A percentile compares a stretch with the other conserved stretches of the same genome.
These are phyloP conservation scores for Penicillium parvum DNA, from an alignment of 495 filamentous ascomycete genomes.

Conservation along the genomic window DNA sequence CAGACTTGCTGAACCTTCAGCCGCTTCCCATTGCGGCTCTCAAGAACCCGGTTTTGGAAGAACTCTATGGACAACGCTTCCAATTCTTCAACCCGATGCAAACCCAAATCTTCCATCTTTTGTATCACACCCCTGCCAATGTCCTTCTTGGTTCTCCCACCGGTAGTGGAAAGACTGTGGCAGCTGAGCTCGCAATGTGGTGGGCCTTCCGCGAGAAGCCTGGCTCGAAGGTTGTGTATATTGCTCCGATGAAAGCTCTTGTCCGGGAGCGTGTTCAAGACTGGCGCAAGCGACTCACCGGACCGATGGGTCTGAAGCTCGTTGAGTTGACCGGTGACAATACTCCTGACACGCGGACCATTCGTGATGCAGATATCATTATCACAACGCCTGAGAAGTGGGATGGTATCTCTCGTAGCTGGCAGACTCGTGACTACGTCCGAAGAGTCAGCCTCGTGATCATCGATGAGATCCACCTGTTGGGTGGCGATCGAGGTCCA, in stretches of 20 bases:
- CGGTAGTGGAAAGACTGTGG: conserved; percentile 94
- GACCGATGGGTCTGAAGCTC: conserved; percentile 79
- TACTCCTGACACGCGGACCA: conserved; percentile 92
- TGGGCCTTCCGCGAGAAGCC: conserved; percentile 97
- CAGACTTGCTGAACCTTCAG: conserved; percentile 86
- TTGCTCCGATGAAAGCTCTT: conserved; percentile 98
- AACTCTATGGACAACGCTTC: conserved; percentile 83
- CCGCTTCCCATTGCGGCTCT: conserved; percentile 84
- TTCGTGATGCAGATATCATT: conserved; percentile 93
- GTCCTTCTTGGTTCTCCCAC: conserved; percentile 96
- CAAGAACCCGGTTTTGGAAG: conserved; percentile 81
- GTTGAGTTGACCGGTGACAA: conserved; percentile 98
- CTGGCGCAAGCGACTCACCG: conserved; percentile 81
- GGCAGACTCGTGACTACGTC: conserved; percentile 95
- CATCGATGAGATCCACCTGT: conserved; percentile 96
- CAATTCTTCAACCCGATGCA: conserved; percentile 99
- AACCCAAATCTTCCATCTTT: conserved; percentile 92
- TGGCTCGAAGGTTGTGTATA: conserved; percentile 97
- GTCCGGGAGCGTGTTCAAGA: conserved; percentile 96
- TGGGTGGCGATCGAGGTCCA: conserved; percentile 91
- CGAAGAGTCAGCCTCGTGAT: conserved; percentile 93
- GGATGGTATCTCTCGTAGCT: conserved; percentile 98
- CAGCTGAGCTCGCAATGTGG: conserved; percentile 98
- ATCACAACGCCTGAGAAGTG: conserved; percentile 99
- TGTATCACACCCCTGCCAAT: conserved; percentile 88